Percentiles rank a stretch among this genome's conserved stretches.
Conservation (phyloP, 2,329 filamentous ascomycete genomes). For the Fusarium foetens region DNA sequence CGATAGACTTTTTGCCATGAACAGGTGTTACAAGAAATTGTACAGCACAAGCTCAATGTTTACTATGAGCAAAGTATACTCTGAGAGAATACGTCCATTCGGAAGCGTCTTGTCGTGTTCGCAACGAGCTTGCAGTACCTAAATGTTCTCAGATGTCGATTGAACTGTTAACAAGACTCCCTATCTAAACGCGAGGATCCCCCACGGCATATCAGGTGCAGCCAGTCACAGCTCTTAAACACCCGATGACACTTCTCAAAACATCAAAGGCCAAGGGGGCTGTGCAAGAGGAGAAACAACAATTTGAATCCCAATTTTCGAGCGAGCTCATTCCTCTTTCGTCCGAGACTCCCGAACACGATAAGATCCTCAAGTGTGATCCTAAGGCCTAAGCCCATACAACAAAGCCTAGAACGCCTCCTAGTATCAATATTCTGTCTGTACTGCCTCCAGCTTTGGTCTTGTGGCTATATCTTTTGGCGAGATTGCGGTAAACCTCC, state of each 20-base stretch:
- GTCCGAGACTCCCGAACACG: constrained; percentile 27
- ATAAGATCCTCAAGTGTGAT: background rate
- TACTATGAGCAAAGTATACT: background rate
- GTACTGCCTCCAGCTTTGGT: background rate
- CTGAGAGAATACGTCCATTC: background rate
- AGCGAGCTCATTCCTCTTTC: constrained; percentile 13
- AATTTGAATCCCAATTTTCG: constrained; percentile 7
- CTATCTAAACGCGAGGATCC: constrained; percentile 25
- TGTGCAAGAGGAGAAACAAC: constrained; percentile 33
- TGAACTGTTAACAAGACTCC: background rate
- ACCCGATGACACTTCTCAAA: constrained; percentile 22
- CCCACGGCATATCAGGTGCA: constrained; percentile 16
- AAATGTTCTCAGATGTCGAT: background rate
- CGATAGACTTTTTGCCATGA: constrained; percentile 15
- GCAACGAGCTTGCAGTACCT: background rate
- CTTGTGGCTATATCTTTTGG: constrained; percentile 19
- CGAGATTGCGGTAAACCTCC: constrained; percentile 20
- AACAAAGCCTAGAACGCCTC: background rate
- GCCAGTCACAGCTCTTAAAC: constrained; percentile 29
- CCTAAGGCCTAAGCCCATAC: constrained; percentile 16
- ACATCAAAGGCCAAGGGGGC: constrained; percentile 27
- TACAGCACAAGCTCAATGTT: background rate
- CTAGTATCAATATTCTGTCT: background rate
- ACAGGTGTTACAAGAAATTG: background rate
- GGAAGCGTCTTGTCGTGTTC: background rate